Percentiles rank a stretch among this genome's conserved stretches.
Evolutionary conservation across 306 rosid genomes (phyloP).

Genomic region (Bauhinia variegata): DNA sequence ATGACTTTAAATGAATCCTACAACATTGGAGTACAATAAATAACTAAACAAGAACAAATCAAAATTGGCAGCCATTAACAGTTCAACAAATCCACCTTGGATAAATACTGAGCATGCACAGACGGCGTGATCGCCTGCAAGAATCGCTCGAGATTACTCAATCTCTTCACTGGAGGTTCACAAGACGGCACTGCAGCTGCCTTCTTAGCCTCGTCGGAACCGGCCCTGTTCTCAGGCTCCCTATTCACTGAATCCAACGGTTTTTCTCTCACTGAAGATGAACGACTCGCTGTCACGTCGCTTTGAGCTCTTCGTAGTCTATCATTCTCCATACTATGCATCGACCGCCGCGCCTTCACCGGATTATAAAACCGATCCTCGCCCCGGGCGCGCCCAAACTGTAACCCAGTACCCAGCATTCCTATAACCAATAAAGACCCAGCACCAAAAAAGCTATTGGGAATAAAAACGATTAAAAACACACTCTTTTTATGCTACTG

Average conservation of each 20-base stretch:
- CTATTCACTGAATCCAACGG: slow-evolving; percentile 31
- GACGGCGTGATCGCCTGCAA: slow-evolving; percentile 73
- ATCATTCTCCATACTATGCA: slow-evolving; percentile 48
- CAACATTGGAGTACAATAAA: background rate
- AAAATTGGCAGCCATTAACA: background rate
- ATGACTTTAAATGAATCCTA: background rate
- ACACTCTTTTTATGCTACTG: slow-evolving; percentile 11
- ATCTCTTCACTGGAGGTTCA: slow-evolving; percentile 38
- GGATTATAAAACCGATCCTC: slow-evolving; percentile 71
- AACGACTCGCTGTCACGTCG: slow-evolving; percentile 48
- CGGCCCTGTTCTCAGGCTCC: slow-evolving; percentile 54
- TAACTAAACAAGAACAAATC: background rate
- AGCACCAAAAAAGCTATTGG: background rate
- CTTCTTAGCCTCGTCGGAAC: slow-evolving; percentile 38
- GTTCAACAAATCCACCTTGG: slow-evolving; percentile 56
- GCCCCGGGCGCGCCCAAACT: slow-evolving; percentile 62
- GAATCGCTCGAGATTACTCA: slow-evolving; percentile 73
- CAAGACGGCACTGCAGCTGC: slow-evolving; percentile 41
- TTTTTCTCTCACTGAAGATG: slow-evolving; percentile 31
- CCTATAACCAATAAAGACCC: slow-evolving; percentile 22
- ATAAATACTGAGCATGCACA: slow-evolving; percentile 59
- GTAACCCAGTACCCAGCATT: slow-evolving; percentile 72
- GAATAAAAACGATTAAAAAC: slow-evolving; percentile 5
- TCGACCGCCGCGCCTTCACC: slow-evolving; percentile 53
- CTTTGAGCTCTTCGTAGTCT: slow-evolving; percentile 57